Evolutionary conservation across 257 asterid genomes (phyloP).

Genomic region (Vinca minor): DNA sequence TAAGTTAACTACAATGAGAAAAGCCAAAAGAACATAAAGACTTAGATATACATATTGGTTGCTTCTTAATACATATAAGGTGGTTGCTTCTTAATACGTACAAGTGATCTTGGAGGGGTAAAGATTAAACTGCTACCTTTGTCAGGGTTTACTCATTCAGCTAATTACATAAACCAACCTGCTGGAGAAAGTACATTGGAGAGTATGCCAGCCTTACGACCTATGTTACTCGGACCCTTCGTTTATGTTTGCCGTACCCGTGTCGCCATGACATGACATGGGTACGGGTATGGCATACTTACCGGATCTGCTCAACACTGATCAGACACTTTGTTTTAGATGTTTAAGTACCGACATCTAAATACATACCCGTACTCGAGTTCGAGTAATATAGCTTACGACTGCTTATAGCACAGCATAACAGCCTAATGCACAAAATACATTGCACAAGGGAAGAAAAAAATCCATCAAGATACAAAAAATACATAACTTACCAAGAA

Average conservation of each 20-base stretch:
- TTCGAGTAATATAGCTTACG: no score
- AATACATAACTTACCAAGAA: constrained; percentile 67
- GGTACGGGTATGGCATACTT: no score
- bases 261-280: no score
- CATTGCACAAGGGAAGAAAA: neutral
- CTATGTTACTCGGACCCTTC: no score
- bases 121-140: neutral
- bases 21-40: neutral
- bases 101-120: neutral
- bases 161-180: neutral
- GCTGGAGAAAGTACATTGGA: neutral
- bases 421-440: constrained; percentile 2
- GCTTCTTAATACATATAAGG: neutral
- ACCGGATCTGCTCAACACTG: no score
- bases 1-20: neutral
- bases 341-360: no score
- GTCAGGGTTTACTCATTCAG: neutral
- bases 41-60: neutral
- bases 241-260: no score
- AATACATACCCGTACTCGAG: no score
- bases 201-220: neutral
- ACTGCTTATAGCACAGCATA: neutral
- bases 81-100: no score
- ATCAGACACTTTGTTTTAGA: no score
- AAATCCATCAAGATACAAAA: neutral